A percentile compares a stretch with the other conserved stretches of the same genome.
Evolutionary conservation across 73 alveolate species (phyloP).

Genomic region (Tetrahymena borealis): DNA sequence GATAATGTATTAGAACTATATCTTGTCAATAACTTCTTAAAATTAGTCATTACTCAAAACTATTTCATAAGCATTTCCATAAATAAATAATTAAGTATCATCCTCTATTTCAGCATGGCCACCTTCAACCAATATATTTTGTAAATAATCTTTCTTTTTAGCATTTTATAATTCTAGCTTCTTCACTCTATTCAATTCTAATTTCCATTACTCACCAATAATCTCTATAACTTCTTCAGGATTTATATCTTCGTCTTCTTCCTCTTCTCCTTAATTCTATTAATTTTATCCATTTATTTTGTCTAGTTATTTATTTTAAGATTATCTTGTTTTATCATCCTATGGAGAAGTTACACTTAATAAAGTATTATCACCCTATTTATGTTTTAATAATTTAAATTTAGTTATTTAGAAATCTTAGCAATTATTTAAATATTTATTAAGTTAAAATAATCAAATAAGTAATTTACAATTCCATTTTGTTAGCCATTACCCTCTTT

Average conservation of each 20-base stretch:
- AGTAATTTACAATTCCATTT: slow-evolving; percentile 29
- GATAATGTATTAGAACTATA: slow-evolving; percentile 75
- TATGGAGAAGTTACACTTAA: too few relatives aligned
- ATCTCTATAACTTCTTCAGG: slow-evolving; percentile 76
- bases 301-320: not conserved
- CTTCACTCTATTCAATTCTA: slow-evolving; percentile 68
- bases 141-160: slow-evolving; percentile 67
- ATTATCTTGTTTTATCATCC: too few relatives aligned
- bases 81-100: slow-evolving; percentile 75
- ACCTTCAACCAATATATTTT: slow-evolving; percentile 78
- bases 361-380: too few relatives aligned
- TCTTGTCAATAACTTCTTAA: slow-evolving; percentile 70
- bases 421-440: too few relatives aligned
- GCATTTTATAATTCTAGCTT: slow-evolving; percentile 71
- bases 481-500: slow-evolving; percentile 26
- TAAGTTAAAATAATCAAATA: slow-evolving; percentile 39
- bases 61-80: slow-evolving; percentile 85
- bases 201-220: slow-evolving; percentile 81
- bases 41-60: slow-evolving; percentile 78
- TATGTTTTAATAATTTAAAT: too few relatives aligned
- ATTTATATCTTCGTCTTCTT: slow-evolving; percentile 66
- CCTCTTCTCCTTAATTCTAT: slow-evolving; percentile 18
- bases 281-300: not conserved
- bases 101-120: slow-evolving; percentile 98
- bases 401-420: too few relatives aligned